phyloP scores from a whole-genome alignment of 306 rosid species.

The Quercus suber region DNA sequence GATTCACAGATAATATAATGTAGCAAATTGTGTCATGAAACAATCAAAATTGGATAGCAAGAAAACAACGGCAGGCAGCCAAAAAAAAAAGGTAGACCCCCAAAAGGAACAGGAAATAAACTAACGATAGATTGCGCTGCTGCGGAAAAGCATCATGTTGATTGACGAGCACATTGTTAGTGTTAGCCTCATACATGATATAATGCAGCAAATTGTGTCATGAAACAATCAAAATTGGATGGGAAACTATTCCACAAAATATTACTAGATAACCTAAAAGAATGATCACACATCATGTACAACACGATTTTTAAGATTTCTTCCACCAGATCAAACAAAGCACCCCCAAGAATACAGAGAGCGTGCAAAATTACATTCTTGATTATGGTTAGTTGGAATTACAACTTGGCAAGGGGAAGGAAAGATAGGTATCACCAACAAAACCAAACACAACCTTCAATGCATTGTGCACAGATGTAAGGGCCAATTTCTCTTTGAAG shows the following conservation, averaged over 20 bases:
- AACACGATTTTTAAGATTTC: slow-evolving; percentile 42
- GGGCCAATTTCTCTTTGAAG: slow-evolving; percentile 44
- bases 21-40: slow-evolving; percentile 12
- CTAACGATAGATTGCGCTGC: slow-evolving; percentile 4
- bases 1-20: slow-evolving; percentile 4
- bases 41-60: slow-evolving; percentile 34
- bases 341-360: slow-evolving; percentile 49
- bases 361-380: slow-evolving; percentile 57
- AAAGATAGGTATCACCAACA: slow-evolving; percentile 40
- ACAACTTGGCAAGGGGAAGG: slow-evolving; percentile 41
- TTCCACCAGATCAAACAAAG: slow-evolving; percentile 37
- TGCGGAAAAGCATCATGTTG: background rate
- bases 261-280: slow-evolving; percentile 68
- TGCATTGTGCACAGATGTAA: slow-evolving; percentile 39
- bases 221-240: slow-evolving; percentile 33
- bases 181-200: slow-evolving; percentile 18
- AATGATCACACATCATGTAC: slow-evolving; percentile 82
- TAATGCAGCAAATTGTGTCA: slow-evolving; percentile 16
- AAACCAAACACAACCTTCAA: slow-evolving; percentile 49
- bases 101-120: slow-evolving; percentile 6
- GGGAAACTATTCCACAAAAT: slow-evolving; percentile 42
- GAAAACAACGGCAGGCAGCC: slow-evolving; percentile 15
- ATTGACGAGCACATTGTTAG: background rate
- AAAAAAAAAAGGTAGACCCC: background rate
- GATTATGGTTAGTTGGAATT: slow-evolving; percentile 44